Percentiles rank a stretch among this genome's conserved stretches.
These are phyloP conservation scores for Scytalidium lignicola DNA, from an alignment of 2,329 filamentous ascomycete genomes.

Conservation along the genomic window DNA sequence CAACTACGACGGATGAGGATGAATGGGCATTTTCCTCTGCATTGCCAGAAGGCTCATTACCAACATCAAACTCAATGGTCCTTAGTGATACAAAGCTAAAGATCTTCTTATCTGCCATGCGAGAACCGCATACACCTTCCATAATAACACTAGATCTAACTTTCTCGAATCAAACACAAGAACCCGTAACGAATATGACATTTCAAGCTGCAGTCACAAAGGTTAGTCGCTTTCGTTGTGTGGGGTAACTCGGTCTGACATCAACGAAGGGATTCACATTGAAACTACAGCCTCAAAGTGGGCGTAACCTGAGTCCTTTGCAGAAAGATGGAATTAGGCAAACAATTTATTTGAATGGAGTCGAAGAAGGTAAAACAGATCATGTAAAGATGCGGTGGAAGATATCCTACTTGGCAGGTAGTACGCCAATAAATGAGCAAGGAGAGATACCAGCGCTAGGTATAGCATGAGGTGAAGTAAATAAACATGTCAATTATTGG, in stretches of 20 bases:
- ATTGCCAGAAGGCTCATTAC: constrained; percentile 54
- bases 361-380: constrained; percentile 64
- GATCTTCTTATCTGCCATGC: constrained; percentile 67
- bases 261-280: constrained; percentile 66
- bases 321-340: constrained; percentile 79
- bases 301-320: constrained; percentile 64
- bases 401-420: constrained; percentile 69
- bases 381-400: constrained; percentile 89
- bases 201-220: constrained; percentile 94
- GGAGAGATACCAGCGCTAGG: constrained; percentile 79
- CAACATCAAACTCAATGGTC: constrained; percentile 48
- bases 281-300: constrained; percentile 78
- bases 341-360: constrained; percentile 70
- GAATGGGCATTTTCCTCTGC: constrained; percentile 94
- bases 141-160: constrained; percentile 66
- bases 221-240: constrained; percentile 43
- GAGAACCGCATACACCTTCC: constrained; percentile 36
- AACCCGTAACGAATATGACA: constrained; percentile 72
- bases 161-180: constrained; percentile 77
- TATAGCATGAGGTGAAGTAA: constrained; percentile 48
- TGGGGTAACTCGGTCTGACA: constrained; percentile 8
- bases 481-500: neutral
- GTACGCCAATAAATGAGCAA: constrained; percentile 67
- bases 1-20: constrained; percentile 60
- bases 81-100: constrained; percentile 67